These are phyloP conservation scores for Ascosphaera aggregata DNA, from an alignment of 2,329 filamentous ascomycete species.

Conservation along the genomic window DNA sequence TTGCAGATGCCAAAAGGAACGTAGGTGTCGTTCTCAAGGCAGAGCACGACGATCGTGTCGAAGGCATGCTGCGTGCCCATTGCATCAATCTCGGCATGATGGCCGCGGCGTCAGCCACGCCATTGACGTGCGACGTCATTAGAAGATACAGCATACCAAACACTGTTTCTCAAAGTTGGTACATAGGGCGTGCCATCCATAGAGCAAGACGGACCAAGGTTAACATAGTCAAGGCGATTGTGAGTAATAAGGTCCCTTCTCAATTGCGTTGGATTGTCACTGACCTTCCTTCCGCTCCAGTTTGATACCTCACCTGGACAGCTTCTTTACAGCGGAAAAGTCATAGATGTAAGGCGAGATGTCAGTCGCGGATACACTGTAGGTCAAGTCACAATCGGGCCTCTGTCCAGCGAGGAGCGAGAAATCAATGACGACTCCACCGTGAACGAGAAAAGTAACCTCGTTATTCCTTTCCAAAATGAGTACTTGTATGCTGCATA, in stretches of 20 bases:
- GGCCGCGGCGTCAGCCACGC: conserved; percentile 6
- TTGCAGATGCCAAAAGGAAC: conserved; percentile 20
- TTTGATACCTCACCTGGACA: conserved; percentile 12
- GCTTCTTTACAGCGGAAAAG: conserved; percentile 22
- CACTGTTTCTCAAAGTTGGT: conserved; percentile 11
- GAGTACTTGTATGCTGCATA: conserved; percentile 10
- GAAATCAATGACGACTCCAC: conserved; percentile 2
- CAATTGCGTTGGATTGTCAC: neutral
- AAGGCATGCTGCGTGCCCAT: conserved; percentile 7
- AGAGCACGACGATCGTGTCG: conserved; percentile 5
- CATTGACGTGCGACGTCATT: conserved; percentile 7
- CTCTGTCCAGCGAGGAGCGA: conserved; percentile 7
- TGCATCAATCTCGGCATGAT: conserved; percentile 9
- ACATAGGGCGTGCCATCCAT: conserved; percentile 9
- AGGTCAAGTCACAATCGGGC: conserved; percentile 12
- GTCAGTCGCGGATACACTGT: conserved; percentile 18
- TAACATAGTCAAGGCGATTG: conserved; percentile 20
- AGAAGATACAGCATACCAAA: conserved; percentile 9
- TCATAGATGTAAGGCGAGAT: conserved; percentile 18
- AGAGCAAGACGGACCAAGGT: conserved; percentile 8
- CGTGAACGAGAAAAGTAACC: conserved; percentile 5
- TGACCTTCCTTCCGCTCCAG: conserved; percentile 5
- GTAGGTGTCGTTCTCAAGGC: conserved; percentile 10
- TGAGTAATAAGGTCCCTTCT: conserved; percentile 8
- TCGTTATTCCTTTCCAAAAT: conserved; percentile 11